Conservation (phyloP, 176 grass and related monocot species). For the Phragmites australis region DNA sequence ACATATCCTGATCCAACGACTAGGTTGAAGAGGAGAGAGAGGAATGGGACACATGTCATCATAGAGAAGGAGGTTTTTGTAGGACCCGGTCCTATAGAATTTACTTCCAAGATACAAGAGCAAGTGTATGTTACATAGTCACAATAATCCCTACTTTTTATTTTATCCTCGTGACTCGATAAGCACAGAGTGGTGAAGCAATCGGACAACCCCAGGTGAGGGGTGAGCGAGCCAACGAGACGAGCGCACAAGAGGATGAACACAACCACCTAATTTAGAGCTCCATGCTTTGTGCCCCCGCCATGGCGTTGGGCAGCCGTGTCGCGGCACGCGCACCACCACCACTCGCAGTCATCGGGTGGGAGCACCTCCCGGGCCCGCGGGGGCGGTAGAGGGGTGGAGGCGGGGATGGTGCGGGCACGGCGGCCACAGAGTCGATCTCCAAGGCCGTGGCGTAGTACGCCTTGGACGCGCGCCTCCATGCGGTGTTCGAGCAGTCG, state of each 20-base stretch:
- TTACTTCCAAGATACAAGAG: no score
- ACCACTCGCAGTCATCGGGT: constrained; percentile 64
- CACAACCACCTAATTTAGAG: no score
- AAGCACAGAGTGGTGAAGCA: constrained; percentile 40
- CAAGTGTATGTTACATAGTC: no score
- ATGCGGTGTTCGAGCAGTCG: constrained; percentile 93
- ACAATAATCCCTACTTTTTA: no score
- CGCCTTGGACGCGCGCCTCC: constrained; percentile 83
- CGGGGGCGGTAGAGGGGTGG: no score
- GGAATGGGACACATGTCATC: no score
- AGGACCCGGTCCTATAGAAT: no score
- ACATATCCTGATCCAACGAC: no score
- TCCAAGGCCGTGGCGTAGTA: constrained; percentile 97
- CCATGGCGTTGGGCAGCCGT: constrained; percentile 77
- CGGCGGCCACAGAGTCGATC: constrained; percentile 63
- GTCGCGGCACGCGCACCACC: constrained; percentile 44
- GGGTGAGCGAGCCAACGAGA: constrained; percentile 23
- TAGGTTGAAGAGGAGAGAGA: no score
- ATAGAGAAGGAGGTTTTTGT: no score
- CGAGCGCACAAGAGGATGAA: constrained; percentile 34
- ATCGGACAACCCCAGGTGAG: constrained; percentile 27
- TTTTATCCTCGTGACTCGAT: constrained; percentile 44
- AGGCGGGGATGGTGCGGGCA: no score
- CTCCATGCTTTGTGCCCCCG: not conserved
- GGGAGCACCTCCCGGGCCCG: constrained; percentile 56